phyloP scores from a whole-genome alignment of 169 alveolate genomes.

The Plasmodium adleri region DNA sequence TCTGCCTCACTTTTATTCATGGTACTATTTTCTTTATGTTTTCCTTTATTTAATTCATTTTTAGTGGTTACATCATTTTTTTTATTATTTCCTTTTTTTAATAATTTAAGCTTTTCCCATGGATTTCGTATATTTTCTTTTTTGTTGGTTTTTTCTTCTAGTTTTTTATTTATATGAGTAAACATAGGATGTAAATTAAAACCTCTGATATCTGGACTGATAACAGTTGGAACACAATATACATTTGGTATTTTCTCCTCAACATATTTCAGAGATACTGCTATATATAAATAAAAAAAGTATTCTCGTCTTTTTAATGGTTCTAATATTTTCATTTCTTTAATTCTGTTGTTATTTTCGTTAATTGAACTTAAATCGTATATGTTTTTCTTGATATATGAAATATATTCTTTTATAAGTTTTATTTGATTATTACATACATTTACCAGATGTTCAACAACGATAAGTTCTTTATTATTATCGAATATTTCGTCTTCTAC shows the following conservation, averaged over 20 bases:
- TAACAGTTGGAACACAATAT: slow-evolving; percentile 3
- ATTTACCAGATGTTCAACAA: slow-evolving; percentile 44
- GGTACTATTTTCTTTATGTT: not conserved
- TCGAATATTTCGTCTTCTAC: not conserved
- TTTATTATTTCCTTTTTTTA: slow-evolving; percentile 36
- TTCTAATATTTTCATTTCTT: slow-evolving; percentile 63
- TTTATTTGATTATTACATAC: slow-evolving; percentile 51
- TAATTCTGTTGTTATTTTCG: slow-evolving; percentile 59
- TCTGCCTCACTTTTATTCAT: slow-evolving; percentile 1
- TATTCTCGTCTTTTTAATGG: slow-evolving; percentile 73
- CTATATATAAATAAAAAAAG: slow-evolving; percentile 61
- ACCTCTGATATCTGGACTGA: slow-evolving; percentile 62
- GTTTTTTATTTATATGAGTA: slow-evolving; percentile 63
- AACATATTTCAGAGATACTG: slow-evolving; percentile 50
- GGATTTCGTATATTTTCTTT: slow-evolving; percentile 34
- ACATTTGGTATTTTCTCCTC: slow-evolving; percentile 41
- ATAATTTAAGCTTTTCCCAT: slow-evolving; percentile 59
- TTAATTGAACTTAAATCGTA: slow-evolving; percentile 38
- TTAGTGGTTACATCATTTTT: slow-evolving; percentile 18
- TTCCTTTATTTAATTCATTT: not conserved
- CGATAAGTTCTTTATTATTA: slow-evolving; percentile 40
- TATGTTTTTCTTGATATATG: slow-evolving; percentile 44
- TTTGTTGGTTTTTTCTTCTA: slow-evolving; percentile 18
- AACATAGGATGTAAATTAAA: slow-evolving; percentile 75
- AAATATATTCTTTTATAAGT: slow-evolving; percentile 47